phyloP scores from a whole-genome alignment of 2,329 filamentous ascomycete species.

The Fusarium temperatum region DNA sequence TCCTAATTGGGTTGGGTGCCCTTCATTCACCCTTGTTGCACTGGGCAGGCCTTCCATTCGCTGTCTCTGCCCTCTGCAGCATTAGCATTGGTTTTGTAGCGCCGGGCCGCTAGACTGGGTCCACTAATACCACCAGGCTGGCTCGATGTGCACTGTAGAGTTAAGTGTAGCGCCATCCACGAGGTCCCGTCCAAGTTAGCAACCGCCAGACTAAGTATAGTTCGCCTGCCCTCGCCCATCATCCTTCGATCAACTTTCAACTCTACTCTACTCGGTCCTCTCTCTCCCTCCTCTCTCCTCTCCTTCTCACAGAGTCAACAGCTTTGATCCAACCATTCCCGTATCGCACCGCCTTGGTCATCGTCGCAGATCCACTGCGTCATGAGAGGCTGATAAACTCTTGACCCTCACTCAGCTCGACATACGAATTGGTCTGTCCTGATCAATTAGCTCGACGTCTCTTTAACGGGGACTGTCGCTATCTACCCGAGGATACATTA shows the following conservation, averaged over 20 bases:
- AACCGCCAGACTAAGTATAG: conserved; percentile 38
- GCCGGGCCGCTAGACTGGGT: conserved; percentile 38
- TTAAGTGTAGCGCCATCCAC: conserved; percentile 27
- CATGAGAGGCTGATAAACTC: conserved; percentile 29
- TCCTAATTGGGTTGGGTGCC: conserved; percentile 20
- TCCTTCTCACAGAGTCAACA: conserved; percentile 5
- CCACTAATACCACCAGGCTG: conserved; percentile 42
- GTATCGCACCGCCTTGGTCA: not conserved
- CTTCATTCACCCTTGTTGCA: conserved; percentile 17
- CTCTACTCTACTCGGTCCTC: not conserved
- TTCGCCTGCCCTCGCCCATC: conserved; percentile 35
- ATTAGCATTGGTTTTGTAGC: conserved; percentile 25
- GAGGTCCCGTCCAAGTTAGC: conserved; percentile 28
- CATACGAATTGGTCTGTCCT: not conserved
- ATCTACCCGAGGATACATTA: conserved; percentile 13
- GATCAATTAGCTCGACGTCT: conserved; percentile 8
- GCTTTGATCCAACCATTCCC: conserved; percentile 6
- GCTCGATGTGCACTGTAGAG: conserved; percentile 32
- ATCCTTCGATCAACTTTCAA: conserved; percentile 27
- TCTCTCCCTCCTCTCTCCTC: conserved; percentile 15
- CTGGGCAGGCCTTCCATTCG: conserved; percentile 31
- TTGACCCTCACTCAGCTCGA: not conserved
- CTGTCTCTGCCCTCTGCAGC: conserved; percentile 31
- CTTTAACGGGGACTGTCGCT: conserved; percentile 17
- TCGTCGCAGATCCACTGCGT: conserved; percentile 26